Conservation (phyloP, 1,284 basidiomycete species). For the Sparassis latifolia region DNA sequence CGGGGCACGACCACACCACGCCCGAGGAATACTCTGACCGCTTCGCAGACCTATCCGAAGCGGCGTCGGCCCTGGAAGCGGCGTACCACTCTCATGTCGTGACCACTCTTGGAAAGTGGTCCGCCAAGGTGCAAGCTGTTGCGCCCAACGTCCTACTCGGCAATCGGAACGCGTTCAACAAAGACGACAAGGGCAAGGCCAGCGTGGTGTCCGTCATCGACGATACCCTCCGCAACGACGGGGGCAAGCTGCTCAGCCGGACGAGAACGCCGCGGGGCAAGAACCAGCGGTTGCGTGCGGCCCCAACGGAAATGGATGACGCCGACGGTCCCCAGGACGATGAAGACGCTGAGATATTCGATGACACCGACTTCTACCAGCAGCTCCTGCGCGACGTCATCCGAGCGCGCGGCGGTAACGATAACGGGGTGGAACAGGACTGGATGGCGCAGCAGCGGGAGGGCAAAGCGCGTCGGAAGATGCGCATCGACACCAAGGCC, state of each 20-base stretch:
- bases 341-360: constrained; percentile 57
- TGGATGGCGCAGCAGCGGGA: constrained; percentile 65
- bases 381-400: constrained; percentile 86
- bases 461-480: constrained; percentile 57
- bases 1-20: constrained; percentile 26
- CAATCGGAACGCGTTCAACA: constrained; percentile 57
- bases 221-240: constrained; percentile 51
- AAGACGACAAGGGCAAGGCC: constrained; percentile 30
- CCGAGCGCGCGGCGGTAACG: constrained; percentile 49
- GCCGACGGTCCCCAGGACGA: constrained; percentile 19
- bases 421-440: constrained; percentile 36
- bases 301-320: constrained; percentile 3
- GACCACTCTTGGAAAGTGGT: constrained; percentile 86
- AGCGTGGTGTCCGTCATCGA: constrained; percentile 69
- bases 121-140: constrained; percentile 87
- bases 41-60: constrained; percentile 27
- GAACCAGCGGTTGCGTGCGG: constrained; percentile 34
- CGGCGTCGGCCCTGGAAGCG: constrained; percentile 43
- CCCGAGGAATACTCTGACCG: constrained; percentile 30
- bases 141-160: constrained; percentile 69
- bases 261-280: constrained; percentile 50
- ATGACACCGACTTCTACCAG: constrained; percentile 91
- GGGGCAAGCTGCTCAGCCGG: constrained; percentile 47
- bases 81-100: constrained; percentile 67
- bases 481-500: constrained; percentile 88